Percentiles rank a stretch among this genome's conserved stretches.
phyloP scores from a whole-genome alignment of 805 yeast genomes.

The Yarrowia sp. region DNA sequence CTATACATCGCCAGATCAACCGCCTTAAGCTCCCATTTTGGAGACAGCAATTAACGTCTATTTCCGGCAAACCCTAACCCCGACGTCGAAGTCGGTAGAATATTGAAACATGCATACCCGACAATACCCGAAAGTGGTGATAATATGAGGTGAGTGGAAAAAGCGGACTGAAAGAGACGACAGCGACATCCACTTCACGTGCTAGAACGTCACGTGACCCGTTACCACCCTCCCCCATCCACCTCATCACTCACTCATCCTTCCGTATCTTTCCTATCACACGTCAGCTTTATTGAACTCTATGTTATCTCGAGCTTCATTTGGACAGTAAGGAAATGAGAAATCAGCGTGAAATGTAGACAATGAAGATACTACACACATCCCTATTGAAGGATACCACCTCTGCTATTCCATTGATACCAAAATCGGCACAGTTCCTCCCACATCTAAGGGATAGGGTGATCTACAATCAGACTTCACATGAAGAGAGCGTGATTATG shows the following conservation, averaged over 20 bases:
- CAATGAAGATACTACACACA: neutral
- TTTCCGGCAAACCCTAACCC: slow-evolving; percentile 1
- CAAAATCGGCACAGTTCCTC: too few species aligned
- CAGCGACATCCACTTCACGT: too few species aligned
- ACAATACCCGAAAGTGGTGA: neutral
- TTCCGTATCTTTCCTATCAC: slow-evolving; percentile 15
- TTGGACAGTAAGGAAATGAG: neutral
- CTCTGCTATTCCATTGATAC: neutral
- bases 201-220: too few species aligned
- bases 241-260: neutral
- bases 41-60: neutral
- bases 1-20: slow-evolving; percentile 2
- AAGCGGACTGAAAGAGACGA: neutral
- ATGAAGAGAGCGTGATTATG: slow-evolving; percentile 13
- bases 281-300: neutral
- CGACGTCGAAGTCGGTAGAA: slow-evolving; percentile 24
- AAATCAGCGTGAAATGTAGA: neutral
- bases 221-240: too few species aligned
- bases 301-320: slow-evolving; percentile 6
- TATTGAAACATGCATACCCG: slow-evolving; percentile 21
- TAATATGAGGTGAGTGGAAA: neutral
- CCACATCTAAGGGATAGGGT: neutral
- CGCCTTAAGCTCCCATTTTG: neutral
- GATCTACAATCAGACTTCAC: slow-evolving; percentile 5
- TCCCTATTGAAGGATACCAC: neutral